phyloP scores from a whole-genome alignment of 306 rosid genomes.

The Quillaja saponaria region DNA sequence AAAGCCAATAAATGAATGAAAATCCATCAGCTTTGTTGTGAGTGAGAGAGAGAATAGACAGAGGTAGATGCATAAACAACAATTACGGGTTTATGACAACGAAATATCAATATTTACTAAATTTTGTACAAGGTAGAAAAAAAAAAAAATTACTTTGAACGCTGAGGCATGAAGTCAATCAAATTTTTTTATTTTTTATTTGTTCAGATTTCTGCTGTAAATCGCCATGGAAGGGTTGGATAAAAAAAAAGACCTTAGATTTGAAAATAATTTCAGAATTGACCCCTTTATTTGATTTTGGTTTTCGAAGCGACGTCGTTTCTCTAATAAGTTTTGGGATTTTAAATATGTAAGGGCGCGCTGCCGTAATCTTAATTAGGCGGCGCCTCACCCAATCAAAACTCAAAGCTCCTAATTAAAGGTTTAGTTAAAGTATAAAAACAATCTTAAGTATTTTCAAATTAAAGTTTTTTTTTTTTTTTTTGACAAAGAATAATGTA shows the following conservation, averaged over 20 bases:
- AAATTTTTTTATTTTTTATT: too few relatives aligned
- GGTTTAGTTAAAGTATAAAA: too few relatives aligned
- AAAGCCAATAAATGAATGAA: not conserved
- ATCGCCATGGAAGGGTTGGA: constrained; percentile 30
- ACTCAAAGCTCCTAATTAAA: too few relatives aligned
- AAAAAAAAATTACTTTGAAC: constrained; percentile 4
- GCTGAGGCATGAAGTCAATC: constrained; percentile 8
- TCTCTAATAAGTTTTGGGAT: too few relatives aligned
- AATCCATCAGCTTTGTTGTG: constrained; percentile 30
- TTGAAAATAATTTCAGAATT: constrained; percentile 22
- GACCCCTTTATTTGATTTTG: not conserved
- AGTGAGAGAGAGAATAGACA: constrained; percentile 24
- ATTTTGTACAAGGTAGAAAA: not conserved
- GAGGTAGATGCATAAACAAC: not conserved
- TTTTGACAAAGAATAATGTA: too few relatives aligned
- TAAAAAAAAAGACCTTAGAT: not conserved
- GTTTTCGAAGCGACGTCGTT: too few relatives aligned
- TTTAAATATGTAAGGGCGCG: too few relatives aligned
- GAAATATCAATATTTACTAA: not conserved
- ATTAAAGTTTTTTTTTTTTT: too few relatives aligned
- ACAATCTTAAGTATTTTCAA: too few relatives aligned
- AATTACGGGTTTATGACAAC: constrained; percentile 13
- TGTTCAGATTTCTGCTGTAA: constrained; percentile 19
- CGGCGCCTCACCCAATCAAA: too few relatives aligned
- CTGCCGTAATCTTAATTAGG: too few relatives aligned